Conservation (phyloP, 2,329 filamentous ascomycete species). For the Colletotrichum theobromicola region DNA sequence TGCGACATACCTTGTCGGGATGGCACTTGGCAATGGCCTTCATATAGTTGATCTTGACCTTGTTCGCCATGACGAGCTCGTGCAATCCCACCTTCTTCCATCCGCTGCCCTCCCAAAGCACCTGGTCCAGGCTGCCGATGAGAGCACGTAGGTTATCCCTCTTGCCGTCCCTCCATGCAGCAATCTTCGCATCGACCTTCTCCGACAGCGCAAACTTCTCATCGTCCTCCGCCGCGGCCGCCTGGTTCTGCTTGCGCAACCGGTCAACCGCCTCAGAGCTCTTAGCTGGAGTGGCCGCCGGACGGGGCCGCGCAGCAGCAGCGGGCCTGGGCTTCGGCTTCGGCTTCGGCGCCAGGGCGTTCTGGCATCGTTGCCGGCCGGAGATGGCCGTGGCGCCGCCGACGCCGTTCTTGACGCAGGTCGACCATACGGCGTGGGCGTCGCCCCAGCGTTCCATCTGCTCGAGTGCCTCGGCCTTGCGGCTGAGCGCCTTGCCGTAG, state of each 20-base stretch:
- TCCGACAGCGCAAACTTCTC: slow-evolving; percentile 92
- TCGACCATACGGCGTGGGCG: slow-evolving; percentile 79
- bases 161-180: slow-evolving; percentile 88
- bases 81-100: slow-evolving; percentile 98
- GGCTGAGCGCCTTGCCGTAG: slow-evolving; percentile 89
- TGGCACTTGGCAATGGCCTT: slow-evolving; percentile 99
- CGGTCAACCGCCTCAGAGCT: slow-evolving; percentile 80
- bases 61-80: slow-evolving; percentile 89
- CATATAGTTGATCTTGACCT: slow-evolving; percentile 98
- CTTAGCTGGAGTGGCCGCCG: slow-evolving; percentile 51
- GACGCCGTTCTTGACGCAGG: slow-evolving; percentile 82
- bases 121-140: slow-evolving; percentile 82
- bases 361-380: slow-evolving; percentile 88
- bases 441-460: slow-evolving; percentile 95
- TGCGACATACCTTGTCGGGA: slow-evolving; percentile 86
- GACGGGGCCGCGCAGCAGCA: slow-evolving; percentile 33
- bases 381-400: slow-evolving; percentile 86
- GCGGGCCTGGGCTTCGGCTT: slow-evolving; percentile 49
- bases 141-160: slow-evolving; percentile 90
- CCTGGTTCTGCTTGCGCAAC: slow-evolving; percentile 82
- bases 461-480: slow-evolving; percentile 94
- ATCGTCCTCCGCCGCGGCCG: slow-evolving; percentile 85
- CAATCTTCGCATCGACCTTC: slow-evolving; percentile 79
- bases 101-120: slow-evolving; percentile 89
- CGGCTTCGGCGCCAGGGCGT: slow-evolving; percentile 77